Evolutionary conservation across 139 green algal species (phyloP).

Genomic region (Micromonas pusilla): DNA sequence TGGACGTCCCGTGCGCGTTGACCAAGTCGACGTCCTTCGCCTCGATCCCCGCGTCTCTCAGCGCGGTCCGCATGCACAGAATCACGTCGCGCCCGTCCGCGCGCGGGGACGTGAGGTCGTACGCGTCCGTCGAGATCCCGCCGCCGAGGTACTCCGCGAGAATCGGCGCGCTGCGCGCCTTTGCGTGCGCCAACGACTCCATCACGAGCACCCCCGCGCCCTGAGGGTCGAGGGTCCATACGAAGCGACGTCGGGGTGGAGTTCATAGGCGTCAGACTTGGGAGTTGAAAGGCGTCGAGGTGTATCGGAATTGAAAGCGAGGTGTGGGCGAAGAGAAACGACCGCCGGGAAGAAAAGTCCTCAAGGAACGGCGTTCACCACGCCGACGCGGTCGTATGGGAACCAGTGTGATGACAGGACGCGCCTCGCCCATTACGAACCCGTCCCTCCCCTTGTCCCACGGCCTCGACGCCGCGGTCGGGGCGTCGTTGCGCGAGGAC

Average conservation of each 20-base stretch:
- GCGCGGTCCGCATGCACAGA: slow-evolving; percentile 32
- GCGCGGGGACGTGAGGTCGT: slow-evolving; percentile 37
- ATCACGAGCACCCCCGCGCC: slow-evolving; percentile 59
- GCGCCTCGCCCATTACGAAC: slow-evolving; percentile 75
- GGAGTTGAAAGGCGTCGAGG: too few species aligned
- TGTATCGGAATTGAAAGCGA: too few species aligned
- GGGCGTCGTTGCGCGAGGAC: slow-evolving; percentile 42
- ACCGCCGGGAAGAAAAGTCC: too few species aligned
- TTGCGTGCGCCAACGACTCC: slow-evolving; percentile 56
- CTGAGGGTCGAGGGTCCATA: too few species aligned
- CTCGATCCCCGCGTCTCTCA: slow-evolving; percentile 30
- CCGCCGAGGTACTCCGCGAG: slow-evolving; percentile 35
- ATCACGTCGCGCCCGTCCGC: slow-evolving; percentile 28
- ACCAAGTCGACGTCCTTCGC: slow-evolving; percentile 66
- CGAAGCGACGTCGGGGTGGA: too few species aligned
- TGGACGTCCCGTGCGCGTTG: slow-evolving; percentile 74
- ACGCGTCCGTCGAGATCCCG: slow-evolving; percentile 31
- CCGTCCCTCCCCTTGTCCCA: slow-evolving; percentile 59
- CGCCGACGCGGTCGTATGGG: too few species aligned
- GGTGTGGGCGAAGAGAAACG: too few species aligned
- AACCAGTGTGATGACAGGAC: too few species aligned
- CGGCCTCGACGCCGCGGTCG: slow-evolving; percentile 48
- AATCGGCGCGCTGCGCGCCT: slow-evolving; percentile 62
- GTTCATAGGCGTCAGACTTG: too few species aligned
- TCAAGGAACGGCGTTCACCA: too few species aligned